Percentiles rank a stretch among this genome's conserved stretches.
phyloP scores from a whole-genome alignment of 352 stramenopile genomes.

The Pythium vanterpoolii region DNA sequence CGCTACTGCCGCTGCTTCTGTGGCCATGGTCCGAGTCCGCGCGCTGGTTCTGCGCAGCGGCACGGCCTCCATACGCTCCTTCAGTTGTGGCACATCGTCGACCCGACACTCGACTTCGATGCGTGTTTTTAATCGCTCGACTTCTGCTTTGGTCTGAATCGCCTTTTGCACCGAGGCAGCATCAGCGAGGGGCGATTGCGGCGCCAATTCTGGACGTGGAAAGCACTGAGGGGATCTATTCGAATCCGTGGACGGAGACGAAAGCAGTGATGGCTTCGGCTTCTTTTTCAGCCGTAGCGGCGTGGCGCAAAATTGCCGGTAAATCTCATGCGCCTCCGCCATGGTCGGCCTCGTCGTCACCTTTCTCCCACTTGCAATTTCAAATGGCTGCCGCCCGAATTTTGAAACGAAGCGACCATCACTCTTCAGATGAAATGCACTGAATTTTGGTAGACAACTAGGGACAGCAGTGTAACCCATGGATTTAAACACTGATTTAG shows the following conservation, averaged over 20 bases:
- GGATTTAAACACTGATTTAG: too few relatives aligned
- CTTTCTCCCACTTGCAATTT: not conserved
- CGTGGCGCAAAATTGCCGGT: slow-evolving; percentile 19
- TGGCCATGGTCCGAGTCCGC: slow-evolving; percentile 1
- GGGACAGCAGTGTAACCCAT: not conserved
- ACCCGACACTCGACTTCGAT: slow-evolving; percentile 19
- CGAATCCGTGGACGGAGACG: not conserved
- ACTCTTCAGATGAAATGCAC: slow-evolving; percentile 10
- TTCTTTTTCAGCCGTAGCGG: slow-evolving; percentile 21
- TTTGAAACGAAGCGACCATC: slow-evolving; percentile 17
- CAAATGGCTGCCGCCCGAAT: slow-evolving; percentile 11
- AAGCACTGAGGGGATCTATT: not conserved
- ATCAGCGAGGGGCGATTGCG: not conserved
- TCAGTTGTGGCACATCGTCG: not conserved
- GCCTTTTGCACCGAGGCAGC: not conserved
- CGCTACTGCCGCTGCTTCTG: not conserved
- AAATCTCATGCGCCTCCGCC: slow-evolving; percentile 25
- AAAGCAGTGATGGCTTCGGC: not conserved
- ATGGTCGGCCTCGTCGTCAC: not conserved
- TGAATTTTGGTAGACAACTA: not conserved
- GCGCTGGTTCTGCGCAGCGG: not conserved
- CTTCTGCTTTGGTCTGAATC: not conserved
- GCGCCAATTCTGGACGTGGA: not conserved
- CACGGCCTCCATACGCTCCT: not conserved
- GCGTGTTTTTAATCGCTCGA: slow-evolving; percentile 8